Evolutionary conservation across 805 yeast genomes (phyloP).

Genomic region (Starmerella tilneyi): DNA sequence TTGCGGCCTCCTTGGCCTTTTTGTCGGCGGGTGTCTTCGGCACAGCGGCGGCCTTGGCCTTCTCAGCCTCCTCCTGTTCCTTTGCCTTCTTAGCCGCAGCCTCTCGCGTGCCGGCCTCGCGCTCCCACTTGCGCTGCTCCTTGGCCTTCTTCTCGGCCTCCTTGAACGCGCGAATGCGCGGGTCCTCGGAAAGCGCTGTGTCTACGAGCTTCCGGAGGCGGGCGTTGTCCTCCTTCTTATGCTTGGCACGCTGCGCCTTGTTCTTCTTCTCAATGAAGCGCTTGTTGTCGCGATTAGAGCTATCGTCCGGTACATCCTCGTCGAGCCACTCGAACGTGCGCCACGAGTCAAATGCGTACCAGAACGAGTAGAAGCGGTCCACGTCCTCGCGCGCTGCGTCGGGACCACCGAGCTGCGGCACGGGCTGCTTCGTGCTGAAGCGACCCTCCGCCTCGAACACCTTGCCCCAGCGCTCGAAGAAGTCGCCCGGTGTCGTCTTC

Average conservation of each 20-base stretch:
- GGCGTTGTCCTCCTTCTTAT: slow-evolving; percentile 93
- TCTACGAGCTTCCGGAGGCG: slow-evolving; percentile 77
- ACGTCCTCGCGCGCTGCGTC: slow-evolving; percentile 68
- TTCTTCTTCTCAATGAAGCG: slow-evolving; percentile 97
- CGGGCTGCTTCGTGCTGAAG: slow-evolving; percentile 85
- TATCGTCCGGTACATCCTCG: slow-evolving; percentile 98
- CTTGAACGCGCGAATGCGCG: slow-evolving; percentile 87
- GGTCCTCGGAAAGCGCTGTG: slow-evolving; percentile 82
- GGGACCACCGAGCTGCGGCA: slow-evolving; percentile 65
- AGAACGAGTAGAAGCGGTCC: slow-evolving; percentile 80
- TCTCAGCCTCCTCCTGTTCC: slow-evolving; percentile 78
- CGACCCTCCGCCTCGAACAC: slow-evolving; percentile 84
- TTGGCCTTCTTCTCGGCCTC: slow-evolving; percentile 90
- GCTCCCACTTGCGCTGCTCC: slow-evolving; percentile 93
- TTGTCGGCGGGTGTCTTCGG: slow-evolving; percentile 45
- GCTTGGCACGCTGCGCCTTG: slow-evolving; percentile 91
- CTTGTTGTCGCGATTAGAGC: slow-evolving; percentile 98
- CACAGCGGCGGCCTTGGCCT: slow-evolving; percentile 62
- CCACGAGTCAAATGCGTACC: slow-evolving; percentile 95
- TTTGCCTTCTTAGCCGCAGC: slow-evolving; percentile 89
- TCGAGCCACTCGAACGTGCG: slow-evolving; percentile 95
- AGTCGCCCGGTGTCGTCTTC: slow-evolving; percentile 56
- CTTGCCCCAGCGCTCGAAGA: slow-evolving; percentile 85
- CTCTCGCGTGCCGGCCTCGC: slow-evolving; percentile 92
- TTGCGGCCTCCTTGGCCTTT: slow-evolving; percentile 91